Evolutionary conservation across 345 rosid species (phyloP).

Genomic region (Aquilaria yunnanensis): DNA sequence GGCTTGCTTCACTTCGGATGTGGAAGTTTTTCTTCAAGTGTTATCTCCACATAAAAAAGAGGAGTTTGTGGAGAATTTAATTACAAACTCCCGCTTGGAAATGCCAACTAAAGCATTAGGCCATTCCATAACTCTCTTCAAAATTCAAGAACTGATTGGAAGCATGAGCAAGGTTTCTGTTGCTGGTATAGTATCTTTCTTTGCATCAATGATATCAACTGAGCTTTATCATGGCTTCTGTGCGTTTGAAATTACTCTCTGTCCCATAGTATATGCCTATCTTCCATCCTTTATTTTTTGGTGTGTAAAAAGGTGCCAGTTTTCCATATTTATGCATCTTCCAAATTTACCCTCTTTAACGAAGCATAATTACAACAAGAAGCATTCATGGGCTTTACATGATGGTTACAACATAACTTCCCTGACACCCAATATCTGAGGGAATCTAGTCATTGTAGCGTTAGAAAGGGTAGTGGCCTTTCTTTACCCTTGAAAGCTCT

Average conservation of each 20-base stretch:
- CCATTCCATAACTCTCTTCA: conserved; percentile 52
- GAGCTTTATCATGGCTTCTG: background rate
- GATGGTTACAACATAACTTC: too few species aligned
- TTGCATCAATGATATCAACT: background rate
- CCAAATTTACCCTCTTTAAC: too few species aligned
- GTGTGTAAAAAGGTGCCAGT: too few species aligned
- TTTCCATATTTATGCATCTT: too few species aligned
- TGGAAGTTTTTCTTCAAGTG: conserved; percentile 64
- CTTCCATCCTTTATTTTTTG: too few species aligned
- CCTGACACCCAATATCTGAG: too few species aligned
- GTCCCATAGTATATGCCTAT: too few species aligned
- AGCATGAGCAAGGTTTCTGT: conserved; percentile 37
- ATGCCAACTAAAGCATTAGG: conserved; percentile 66
- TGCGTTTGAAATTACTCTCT: background rate
- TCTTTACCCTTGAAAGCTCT: too few species aligned
- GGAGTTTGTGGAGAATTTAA: conserved; percentile 52
- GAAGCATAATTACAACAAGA: too few species aligned
- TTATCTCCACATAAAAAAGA: conserved; percentile 49
- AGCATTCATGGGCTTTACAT: too few species aligned
- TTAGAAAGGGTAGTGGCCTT: too few species aligned
- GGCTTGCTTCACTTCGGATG: conserved; percentile 81
- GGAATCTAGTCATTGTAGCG: too few species aligned
- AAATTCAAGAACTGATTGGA: conserved; percentile 70
- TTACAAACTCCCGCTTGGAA: conserved; percentile 26
- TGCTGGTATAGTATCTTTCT: conserved; percentile 64